These are phyloP conservation scores for Alopecurus myosuroides DNA, from an alignment of 176 grass and related monocot species.

Conservation along the genomic window DNA sequence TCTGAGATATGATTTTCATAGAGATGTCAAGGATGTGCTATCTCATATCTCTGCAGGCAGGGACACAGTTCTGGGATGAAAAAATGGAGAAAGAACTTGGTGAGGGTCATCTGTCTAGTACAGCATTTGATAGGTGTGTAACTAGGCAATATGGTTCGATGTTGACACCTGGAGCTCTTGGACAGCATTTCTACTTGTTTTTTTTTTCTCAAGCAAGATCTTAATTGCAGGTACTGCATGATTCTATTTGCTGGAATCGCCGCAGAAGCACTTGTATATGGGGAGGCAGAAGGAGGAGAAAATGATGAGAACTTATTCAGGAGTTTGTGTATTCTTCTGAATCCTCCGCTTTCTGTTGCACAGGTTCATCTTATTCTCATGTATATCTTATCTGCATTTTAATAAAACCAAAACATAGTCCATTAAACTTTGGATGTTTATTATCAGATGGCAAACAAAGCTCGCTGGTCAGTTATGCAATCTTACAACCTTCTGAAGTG, in stretches of 20 bases:
- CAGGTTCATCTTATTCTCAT: slow-evolving; percentile 36
- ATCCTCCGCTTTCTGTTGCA: slow-evolving; percentile 65
- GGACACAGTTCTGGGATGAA: slow-evolving; percentile 97
- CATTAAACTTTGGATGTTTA: slow-evolving; percentile 4
- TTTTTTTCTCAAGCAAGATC: neutral
- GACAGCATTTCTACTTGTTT: neutral
- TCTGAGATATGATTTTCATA: slow-evolving; percentile 20
- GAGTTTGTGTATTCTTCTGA: slow-evolving; percentile 67
- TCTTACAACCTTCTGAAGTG: slow-evolving; percentile 97
- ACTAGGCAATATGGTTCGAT: neutral
- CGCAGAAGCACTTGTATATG: slow-evolving; percentile 89
- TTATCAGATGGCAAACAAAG: slow-evolving; percentile 89
- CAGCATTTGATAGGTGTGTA: slow-evolving; percentile 86
- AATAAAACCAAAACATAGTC: neutral
- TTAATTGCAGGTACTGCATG: slow-evolving; percentile 74
- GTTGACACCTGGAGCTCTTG: neutral
- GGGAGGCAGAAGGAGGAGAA: slow-evolving; percentile 95
- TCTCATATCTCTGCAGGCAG: slow-evolving; percentile 58
- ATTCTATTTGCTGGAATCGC: slow-evolving; percentile 90
- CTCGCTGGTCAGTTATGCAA: slow-evolving; percentile 95
- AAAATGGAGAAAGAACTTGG: slow-evolving; percentile 89
- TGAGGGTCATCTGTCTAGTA: slow-evolving; percentile 71
- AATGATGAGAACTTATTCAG: slow-evolving; percentile 95
- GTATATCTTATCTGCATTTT: neutral
- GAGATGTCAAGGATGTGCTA: neutral